Percentiles rank a stretch among this genome's conserved stretches.
Conservation (phyloP, 352 stramenopile species). For the Pythium aphanidermatum region DNA sequence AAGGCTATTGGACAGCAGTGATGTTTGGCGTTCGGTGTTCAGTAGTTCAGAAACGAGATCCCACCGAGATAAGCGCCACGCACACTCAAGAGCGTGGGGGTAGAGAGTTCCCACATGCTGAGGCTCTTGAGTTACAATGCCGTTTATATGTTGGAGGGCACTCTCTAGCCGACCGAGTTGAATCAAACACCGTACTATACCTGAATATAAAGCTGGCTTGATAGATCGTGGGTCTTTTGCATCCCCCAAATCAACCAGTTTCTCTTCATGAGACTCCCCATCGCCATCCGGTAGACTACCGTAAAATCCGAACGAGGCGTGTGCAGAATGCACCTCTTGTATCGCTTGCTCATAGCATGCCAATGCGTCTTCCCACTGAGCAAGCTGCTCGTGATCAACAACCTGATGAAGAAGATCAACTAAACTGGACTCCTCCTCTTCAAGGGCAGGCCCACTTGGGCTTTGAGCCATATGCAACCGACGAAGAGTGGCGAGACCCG, state of each 20-base stretch:
- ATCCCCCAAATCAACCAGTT: conserved; percentile 4
- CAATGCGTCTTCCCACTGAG: conserved; percentile 38
- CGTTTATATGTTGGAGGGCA: conserved; percentile 82
- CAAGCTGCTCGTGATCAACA: conserved; percentile 34
- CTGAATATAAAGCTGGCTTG: conserved; percentile 72
- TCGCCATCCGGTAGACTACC: conserved; percentile 9
- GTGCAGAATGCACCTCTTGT: conserved; percentile 27
- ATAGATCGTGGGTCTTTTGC: conserved; percentile 37
- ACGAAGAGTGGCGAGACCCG: conserved; percentile 26
- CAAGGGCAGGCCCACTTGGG: conserved; percentile 1
- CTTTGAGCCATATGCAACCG: conserved; percentile 21
- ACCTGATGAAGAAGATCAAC: conserved; percentile 29
- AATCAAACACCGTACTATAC: conserved; percentile 81
- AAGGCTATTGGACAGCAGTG: conserved; percentile 32
- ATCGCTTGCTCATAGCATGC: conserved; percentile 44
- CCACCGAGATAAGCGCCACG: conserved; percentile 83
- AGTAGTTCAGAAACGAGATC: conserved; percentile 70
- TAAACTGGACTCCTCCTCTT: conserved; percentile 17
- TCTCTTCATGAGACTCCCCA: conserved; percentile 6
- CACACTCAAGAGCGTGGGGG: conserved; percentile 75
- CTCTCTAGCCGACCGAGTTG: conserved; percentile 79
- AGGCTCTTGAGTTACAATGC: conserved; percentile 74
- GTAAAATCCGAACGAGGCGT: conserved; percentile 16
- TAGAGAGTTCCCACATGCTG: conserved; percentile 77
- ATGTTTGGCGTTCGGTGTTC: conserved; percentile 66